Percentiles rank a stretch among this genome's conserved stretches.
These are phyloP conservation scores for Nothophaeocryptopus gaeumannii DNA, from an alignment of 2,329 filamentous ascomycete genomes.

Conservation along the genomic window DNA sequence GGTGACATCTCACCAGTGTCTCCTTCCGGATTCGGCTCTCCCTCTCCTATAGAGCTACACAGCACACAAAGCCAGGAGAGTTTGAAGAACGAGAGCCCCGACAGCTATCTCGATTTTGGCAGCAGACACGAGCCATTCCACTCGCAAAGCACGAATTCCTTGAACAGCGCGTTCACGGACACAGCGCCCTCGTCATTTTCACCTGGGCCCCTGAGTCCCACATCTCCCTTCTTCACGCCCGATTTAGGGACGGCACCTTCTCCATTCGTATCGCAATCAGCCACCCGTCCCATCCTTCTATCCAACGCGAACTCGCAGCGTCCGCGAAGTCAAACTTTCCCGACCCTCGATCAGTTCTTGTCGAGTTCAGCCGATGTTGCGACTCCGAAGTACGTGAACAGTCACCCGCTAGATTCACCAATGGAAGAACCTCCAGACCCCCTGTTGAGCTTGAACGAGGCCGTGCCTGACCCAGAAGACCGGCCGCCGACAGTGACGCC, in stretches of 20 bases:
- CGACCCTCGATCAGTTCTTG: slow-evolving; percentile 63
- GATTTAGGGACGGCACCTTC: slow-evolving; percentile 63
- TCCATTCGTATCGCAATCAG: slow-evolving; percentile 58
- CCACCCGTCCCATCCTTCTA: slow-evolving; percentile 36
- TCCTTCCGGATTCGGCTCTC: slow-evolving; percentile 62
- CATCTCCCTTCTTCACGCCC: slow-evolving; percentile 74
- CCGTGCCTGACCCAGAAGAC: slow-evolving; percentile 31
- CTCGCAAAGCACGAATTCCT: slow-evolving; percentile 63
- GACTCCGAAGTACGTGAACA: slow-evolving; percentile 53
- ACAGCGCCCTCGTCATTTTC: slow-evolving; percentile 66
- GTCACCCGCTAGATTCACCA: slow-evolving; percentile 35
- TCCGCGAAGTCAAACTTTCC: slow-evolving; percentile 85
- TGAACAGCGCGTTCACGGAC: slow-evolving; percentile 67
- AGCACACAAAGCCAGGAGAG: slow-evolving; percentile 68
- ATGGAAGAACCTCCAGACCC: slow-evolving; percentile 36
- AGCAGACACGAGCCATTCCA: slow-evolving; percentile 62
- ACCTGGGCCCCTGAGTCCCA: slow-evolving; percentile 68
- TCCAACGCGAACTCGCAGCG: slow-evolving; percentile 61
- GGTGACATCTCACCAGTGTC: slow-evolving; percentile 68
- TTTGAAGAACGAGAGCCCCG: slow-evolving; percentile 57
- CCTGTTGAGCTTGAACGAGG: slow-evolving; percentile 42
- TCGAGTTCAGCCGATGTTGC: slow-evolving; percentile 53
- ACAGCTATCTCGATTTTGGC: slow-evolving; percentile 59
- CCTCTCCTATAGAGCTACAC: slow-evolving; percentile 63
- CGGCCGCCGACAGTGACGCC: slow-evolving; percentile 29